phyloP scores from a whole-genome alignment of 805 yeast genomes.

The Phaffomyces opuntiae region DNA sequence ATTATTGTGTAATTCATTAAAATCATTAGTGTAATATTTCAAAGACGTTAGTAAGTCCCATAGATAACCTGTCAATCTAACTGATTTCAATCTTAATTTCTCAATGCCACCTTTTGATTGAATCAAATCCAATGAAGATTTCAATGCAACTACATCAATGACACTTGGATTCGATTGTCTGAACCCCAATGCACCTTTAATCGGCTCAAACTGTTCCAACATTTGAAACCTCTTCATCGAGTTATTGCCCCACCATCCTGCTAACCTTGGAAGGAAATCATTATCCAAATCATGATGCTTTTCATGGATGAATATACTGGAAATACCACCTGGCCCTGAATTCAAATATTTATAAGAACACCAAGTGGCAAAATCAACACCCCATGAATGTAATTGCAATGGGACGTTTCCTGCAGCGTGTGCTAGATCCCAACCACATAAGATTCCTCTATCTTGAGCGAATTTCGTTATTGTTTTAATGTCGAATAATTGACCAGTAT shows the following conservation, averaged over 20 bases:
- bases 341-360: conserved; percentile 89
- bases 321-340: conserved; percentile 91
- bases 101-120: conserved; percentile 57
- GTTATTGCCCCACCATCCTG: conserved; percentile 98
- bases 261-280: conserved; percentile 55
- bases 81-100: conserved; percentile 47
- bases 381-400: conserved; percentile 75
- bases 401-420: conserved; percentile 90
- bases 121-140: conserved; percentile 58
- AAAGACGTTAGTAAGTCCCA: conserved; percentile 40
- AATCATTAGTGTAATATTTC: conserved; percentile 33
- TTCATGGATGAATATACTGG: conserved; percentile 69
- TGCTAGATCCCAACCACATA: conserved; percentile 92
- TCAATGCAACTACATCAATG: conserved; percentile 69
- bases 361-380: conserved; percentile 91
- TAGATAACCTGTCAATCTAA: conserved; percentile 51
- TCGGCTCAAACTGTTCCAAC: conserved; percentile 74
- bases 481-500: conserved; percentile 84
- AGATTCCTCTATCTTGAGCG: conserved; percentile 46
- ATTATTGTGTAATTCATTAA: background rate
- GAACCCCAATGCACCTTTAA: conserved; percentile 79
- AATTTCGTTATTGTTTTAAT: conserved; percentile 59
- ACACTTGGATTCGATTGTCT: conserved; percentile 90
- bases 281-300: conserved; percentile 33
- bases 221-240: conserved; percentile 64